A percentile compares a stretch with the other conserved stretches of the same genome.
phyloP scores from a whole-genome alignment of 2,329 filamentous ascomycete genomes.

The Clarireedia monteithiana region DNA sequence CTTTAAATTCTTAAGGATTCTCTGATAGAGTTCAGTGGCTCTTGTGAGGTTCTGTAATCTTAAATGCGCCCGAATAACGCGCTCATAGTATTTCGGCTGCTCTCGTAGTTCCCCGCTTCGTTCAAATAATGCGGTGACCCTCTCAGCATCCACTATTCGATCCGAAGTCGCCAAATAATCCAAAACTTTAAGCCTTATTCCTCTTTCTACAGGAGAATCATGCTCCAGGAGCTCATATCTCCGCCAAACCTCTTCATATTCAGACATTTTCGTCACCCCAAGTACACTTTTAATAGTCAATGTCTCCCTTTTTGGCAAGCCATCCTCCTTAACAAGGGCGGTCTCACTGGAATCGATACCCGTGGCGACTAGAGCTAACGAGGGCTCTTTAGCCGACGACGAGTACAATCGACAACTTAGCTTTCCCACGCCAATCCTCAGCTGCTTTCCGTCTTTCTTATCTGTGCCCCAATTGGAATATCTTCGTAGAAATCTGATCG shows the following conservation, averaged over 20 bases:
- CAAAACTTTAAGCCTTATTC: conserved; percentile 26
- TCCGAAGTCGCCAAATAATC: conserved; percentile 34
- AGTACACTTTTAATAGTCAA: conserved; percentile 10
- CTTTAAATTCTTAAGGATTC: conserved; percentile 13
- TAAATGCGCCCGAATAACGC: conserved; percentile 37
- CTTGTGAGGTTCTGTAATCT: conserved; percentile 32
- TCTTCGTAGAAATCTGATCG: conserved; percentile 30
- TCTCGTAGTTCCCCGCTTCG: conserved; percentile 26
- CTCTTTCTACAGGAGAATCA: conserved; percentile 14
- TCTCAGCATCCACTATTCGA: conserved; percentile 32
- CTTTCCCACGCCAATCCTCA: conserved; percentile 14
- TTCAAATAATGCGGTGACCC: conserved; percentile 39
- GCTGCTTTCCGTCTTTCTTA: conserved; percentile 19
- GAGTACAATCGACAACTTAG: conserved; percentile 29
- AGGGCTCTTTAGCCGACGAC: conserved; percentile 22
- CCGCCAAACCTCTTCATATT: conserved; percentile 35
- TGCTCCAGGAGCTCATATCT: conserved; percentile 27
- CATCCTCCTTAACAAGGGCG: no score
- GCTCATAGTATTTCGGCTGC: conserved; percentile 36
- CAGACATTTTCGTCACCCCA: conserved; percentile 13
- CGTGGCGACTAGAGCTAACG: not conserved
- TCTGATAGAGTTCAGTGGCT: conserved; percentile 22
- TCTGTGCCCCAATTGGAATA: conserved; percentile 22
- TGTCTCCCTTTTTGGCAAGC: not conserved
- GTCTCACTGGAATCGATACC: not conserved